Conservation (phyloP, 306 rosid genomes). For the Cucumis hystrix region DNA sequence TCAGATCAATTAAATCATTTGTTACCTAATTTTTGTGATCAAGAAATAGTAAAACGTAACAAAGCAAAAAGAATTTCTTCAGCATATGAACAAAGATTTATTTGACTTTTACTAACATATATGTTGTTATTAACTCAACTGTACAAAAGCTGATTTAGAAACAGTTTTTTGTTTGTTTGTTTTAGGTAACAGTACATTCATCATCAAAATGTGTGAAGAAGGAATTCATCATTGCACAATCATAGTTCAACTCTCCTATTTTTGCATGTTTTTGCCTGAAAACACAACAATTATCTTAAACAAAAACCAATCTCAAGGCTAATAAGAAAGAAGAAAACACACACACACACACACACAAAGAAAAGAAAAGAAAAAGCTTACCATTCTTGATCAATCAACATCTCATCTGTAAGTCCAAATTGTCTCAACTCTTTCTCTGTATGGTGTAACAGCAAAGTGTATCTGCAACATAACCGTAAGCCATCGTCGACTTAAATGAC, state of each 20-base stretch:
- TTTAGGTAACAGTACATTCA: neutral
- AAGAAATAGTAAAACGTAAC: too few relatives aligned
- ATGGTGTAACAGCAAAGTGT: conserved; percentile 56
- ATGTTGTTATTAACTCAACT: neutral
- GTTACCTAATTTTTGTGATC: too few relatives aligned
- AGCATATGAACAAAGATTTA: too few relatives aligned
- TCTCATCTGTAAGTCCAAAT: conserved; percentile 74
- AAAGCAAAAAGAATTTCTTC: too few relatives aligned
- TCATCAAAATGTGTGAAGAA: conserved; percentile 61
- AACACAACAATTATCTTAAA: conserved; percentile 1
- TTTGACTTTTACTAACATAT: neutral
- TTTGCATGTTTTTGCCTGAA: conserved; percentile 61
- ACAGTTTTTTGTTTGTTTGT: neutral
- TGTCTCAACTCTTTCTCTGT: conserved; percentile 46
- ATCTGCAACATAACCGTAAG: conserved; percentile 20
- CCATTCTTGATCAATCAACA: conserved; percentile 81
- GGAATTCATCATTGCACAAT: conserved; percentile 68
- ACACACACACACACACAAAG: neutral
- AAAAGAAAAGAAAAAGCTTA: conserved; percentile 4
- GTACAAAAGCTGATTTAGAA: neutral
- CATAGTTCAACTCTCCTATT: conserved; percentile 80
- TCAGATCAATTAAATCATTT: too few relatives aligned
- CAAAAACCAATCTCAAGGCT: neutral
- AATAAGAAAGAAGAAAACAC: neutral
- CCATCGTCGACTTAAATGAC: neutral